phyloP scores from a whole-genome alignment of 2,329 filamentous ascomycete genomes.

The Alternaria dauci region DNA sequence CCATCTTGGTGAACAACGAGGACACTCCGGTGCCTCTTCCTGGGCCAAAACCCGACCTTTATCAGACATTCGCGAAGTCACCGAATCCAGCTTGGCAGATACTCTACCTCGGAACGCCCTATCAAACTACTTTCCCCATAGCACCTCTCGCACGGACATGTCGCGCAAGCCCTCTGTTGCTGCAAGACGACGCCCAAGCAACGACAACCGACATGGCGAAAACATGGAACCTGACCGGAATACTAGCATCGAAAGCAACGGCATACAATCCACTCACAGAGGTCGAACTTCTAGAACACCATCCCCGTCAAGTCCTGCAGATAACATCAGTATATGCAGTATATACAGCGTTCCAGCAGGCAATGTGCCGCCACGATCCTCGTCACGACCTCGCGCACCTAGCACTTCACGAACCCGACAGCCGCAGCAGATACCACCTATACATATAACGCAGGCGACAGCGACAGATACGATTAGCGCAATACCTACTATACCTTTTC shows the following conservation, averaged over 20 bases:
- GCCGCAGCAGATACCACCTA: slow-evolving; percentile 26
- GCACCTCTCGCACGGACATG: slow-evolving; percentile 38
- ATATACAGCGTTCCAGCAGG: slow-evolving; percentile 57
- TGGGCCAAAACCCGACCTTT: slow-evolving; percentile 54
- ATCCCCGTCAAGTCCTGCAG: slow-evolving; percentile 44
- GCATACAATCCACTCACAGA: slow-evolving; percentile 38
- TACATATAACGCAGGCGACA: slow-evolving; percentile 25
- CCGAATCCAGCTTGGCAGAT: slow-evolving; percentile 58
- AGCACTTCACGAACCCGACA: slow-evolving; percentile 35
- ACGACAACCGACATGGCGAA: slow-evolving; percentile 38
- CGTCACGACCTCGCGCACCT: slow-evolving; percentile 49
- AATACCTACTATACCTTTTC: slow-evolving; percentile 29
- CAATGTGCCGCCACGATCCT: slow-evolving; percentile 57
- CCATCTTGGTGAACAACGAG: slow-evolving; percentile 36
- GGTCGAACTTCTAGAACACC: slow-evolving; percentile 40
- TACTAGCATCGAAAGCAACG: slow-evolving; percentile 37
- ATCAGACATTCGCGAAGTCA: slow-evolving; percentile 61
- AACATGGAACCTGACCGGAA: slow-evolving; percentile 42
- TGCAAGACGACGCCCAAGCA: slow-evolving; percentile 43
- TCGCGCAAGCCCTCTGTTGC: slow-evolving; percentile 44
- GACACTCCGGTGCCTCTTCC: slow-evolving; percentile 32
- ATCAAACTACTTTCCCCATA: slow-evolving; percentile 32
- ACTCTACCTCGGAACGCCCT: slow-evolving; percentile 40
- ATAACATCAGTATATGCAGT: slow-evolving; percentile 52
- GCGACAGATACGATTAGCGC: slow-evolving; percentile 18